Evolutionary conservation across 2,329 filamentous ascomycete genomes (phyloP), one percentile per base, ranked within the genome.

Genomic region (Aquanectria penicillioides): DNA sequence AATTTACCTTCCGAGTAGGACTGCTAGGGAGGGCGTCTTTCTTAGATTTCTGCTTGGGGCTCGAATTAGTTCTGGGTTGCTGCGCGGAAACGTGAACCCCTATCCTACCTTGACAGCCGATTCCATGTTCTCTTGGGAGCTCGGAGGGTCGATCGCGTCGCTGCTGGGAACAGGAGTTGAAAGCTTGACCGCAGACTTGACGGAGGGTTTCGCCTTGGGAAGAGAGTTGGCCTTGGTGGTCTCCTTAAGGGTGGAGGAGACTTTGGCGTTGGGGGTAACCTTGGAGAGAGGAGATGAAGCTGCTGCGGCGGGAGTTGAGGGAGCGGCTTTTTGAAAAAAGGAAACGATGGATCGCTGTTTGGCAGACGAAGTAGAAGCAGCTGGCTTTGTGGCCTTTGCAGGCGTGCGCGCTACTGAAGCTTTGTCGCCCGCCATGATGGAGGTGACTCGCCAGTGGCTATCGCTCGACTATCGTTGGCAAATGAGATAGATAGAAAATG

Each of bases 121-220:
- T 53, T 80, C 80, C 54, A 86, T 81, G 62, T 90, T 89, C 67
- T 90, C 87, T 62, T 91, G 87, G 0, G 89, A 90, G 74, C 88
- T 90, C 1, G 83, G 81, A 18, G 87, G 87, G 50, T 89, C 87
- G 22, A 86, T 74, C 29, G 84, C 85, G 75, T 96, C 92, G 75
- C 93, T 96, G 75, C 92, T 97, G 5, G 93, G 90, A 6, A 90
- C 85, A 5, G 93, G 92, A 0, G 92, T 94, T 57, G 89, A 69
- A 38, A 75, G 69, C 58, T 76, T 77, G 33, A 56, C 50, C 2
- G 69, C 49, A 6, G 65, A 31, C 49, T 63, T 78, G 57, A 81
- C 81, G 31, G 77, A 77, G 46, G 82, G 82, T n/a, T 75, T 79
- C 17, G 79, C 78, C 68, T 83, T 71, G 57, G 75, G 75, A 17